Evolutionary conservation across 1,284 basidiomycete genomes (phyloP).

Genomic region (Microbotryum silenes-acaulis): DNA sequence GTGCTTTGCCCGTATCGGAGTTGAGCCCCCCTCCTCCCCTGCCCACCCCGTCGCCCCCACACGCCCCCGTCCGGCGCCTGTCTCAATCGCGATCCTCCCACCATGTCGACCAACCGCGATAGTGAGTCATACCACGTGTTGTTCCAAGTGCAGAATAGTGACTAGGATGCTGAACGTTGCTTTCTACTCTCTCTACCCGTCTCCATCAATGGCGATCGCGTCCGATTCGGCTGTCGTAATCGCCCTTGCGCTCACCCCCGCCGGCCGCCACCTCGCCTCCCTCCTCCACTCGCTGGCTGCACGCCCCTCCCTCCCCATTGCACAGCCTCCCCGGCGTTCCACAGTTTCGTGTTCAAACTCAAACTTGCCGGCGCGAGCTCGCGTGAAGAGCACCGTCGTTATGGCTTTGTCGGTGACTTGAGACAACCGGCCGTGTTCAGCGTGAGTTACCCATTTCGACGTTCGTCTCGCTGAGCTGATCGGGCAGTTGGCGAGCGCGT

Average conservation of each 20-base stretch:
- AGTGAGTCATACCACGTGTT: no score
- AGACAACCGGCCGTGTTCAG: conserved; percentile 13
- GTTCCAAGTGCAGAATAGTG: no score
- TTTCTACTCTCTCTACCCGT: no score
- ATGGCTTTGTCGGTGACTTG: conserved; percentile 21
- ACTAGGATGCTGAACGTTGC: no score
- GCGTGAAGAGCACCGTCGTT: conserved; percentile 9
- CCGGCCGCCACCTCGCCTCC: background rate
- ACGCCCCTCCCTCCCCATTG: background rate
- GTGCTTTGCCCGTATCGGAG: no score
- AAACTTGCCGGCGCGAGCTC: conserved; percentile 5
- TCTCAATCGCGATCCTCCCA: no score
- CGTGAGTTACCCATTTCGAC: conserved; percentile 3
- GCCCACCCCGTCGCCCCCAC: no score
- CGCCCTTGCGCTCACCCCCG: background rate
- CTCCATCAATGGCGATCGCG: background rate
- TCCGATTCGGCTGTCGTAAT: background rate
- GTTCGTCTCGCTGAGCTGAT: no score
- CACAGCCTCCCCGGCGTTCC: background rate
- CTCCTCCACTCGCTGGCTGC: background rate
- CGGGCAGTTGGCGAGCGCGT: no score
- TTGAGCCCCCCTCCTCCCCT: no score
- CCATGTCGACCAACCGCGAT: no score
- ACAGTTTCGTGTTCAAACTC: conserved; percentile 28
- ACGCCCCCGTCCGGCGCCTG: no score